Conservation (phyloP, 495 filamentous ascomycete genomes). For the Penicillium paxilli region DNA sequence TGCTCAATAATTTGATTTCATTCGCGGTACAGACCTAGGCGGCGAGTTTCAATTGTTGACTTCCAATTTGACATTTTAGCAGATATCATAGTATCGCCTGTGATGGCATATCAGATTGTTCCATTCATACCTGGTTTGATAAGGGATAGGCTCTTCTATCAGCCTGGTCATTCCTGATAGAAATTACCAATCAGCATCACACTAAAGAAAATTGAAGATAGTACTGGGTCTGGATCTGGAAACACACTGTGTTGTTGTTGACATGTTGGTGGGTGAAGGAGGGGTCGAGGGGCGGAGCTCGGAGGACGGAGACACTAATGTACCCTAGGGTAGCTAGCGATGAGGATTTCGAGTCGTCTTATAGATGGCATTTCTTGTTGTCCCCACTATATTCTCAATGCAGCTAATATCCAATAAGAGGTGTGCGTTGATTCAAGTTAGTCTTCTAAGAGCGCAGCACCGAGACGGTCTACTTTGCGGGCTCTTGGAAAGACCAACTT, state of each 20-base stretch:
- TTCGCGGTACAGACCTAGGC: background rate
- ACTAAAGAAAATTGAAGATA: no score
- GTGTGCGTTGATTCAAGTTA: no score
- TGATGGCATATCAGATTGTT: background rate
- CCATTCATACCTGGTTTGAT: background rate
- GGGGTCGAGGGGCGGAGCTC: background rate
- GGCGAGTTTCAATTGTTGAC: background rate
- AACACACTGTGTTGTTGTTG: no score
- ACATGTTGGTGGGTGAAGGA: background rate
- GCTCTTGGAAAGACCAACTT: no score
- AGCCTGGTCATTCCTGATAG: background rate
- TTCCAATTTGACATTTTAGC: background rate
- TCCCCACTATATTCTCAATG: background rate
- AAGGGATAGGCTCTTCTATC: background rate
- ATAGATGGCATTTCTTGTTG: background rate
- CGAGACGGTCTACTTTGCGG: no score
- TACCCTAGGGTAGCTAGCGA: no score
- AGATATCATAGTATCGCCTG: no score
- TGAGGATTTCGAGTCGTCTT: background rate
- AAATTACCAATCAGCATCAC: background rate
- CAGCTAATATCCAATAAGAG: no score
- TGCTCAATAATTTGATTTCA: no score
- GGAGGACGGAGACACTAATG: background rate
- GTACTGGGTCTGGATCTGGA: no score
- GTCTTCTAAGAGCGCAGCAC: no score